A percentile compares a stretch with the other conserved stretches of the same genome.
Conservation (phyloP, 306 rosid genomes). For the Malus asiatica region DNA sequence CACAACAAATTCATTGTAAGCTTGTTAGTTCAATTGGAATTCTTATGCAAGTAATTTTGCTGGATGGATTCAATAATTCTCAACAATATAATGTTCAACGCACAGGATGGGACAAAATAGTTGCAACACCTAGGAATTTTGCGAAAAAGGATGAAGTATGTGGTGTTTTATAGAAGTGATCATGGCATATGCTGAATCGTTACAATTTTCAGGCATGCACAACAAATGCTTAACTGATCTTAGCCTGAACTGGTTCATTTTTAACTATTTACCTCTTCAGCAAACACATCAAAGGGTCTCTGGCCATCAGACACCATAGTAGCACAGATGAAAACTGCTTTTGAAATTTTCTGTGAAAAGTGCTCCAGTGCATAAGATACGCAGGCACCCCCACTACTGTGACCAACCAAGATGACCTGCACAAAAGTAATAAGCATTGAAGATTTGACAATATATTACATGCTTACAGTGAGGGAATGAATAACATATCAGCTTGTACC, state of each 20-base stretch:
- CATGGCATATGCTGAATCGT: not conserved
- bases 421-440: conserved; percentile 15
- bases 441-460: conserved; percentile 7
- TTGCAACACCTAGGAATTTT: not conserved
- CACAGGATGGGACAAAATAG: not conserved
- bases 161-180: not conserved
- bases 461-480: conserved; percentile 7
- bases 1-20: not conserved
- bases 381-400: conserved; percentile 95
- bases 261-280: conserved; percentile 54
- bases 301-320: conserved; percentile 89
- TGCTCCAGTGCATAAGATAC: conserved; percentile 89
- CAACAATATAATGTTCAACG: not conserved
- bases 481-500: conserved; percentile 32
- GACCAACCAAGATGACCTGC: conserved; percentile 91
- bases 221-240: not conserved
- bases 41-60: not conserved
- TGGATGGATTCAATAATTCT: not conserved
- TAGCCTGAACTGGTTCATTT: not conserved
- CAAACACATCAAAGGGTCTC: conserved; percentile 84
- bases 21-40: not conserved
- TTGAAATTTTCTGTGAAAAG: conserved; percentile 66
- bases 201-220: not conserved
- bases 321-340: conserved; percentile 83
- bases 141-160: not conserved